These are phyloP conservation scores for Pseudocohnilembus persalinus DNA, from an alignment of 169 alveolate genomes.

Conservation along the genomic window DNA sequence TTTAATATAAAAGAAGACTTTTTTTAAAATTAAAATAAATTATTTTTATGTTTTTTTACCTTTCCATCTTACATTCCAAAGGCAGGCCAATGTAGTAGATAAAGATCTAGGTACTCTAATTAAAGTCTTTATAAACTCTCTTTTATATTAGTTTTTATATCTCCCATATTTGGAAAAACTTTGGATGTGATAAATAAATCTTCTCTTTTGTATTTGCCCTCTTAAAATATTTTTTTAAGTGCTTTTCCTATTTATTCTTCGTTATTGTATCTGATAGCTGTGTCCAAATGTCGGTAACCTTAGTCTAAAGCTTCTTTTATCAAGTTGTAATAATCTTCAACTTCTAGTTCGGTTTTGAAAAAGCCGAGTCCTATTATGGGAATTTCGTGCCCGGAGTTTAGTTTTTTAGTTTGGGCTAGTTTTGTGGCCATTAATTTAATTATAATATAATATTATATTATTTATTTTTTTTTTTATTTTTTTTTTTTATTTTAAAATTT, in stretches of 20 bases:
- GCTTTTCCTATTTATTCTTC: slow-evolving; percentile 81
- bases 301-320: background rate
- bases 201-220: slow-evolving; percentile 71
- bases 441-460: too few species aligned
- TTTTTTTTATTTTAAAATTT: too few species aligned
- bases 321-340: background rate
- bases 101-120: slow-evolving; percentile 62
- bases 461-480: too few species aligned
- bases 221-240: slow-evolving; percentile 52
- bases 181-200: slow-evolving; percentile 73
- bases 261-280: slow-evolving; percentile 66
- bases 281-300: slow-evolving; percentile 73
- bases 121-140: slow-evolving; percentile 41
- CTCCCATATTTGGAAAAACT: slow-evolving; percentile 48
- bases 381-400: background rate
- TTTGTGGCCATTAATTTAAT: too few species aligned
- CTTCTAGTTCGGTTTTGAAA: background rate
- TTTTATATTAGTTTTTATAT: slow-evolving; percentile 47
- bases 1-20: slow-evolving; percentile 25
- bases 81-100: slow-evolving; percentile 76
- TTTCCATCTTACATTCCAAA: slow-evolving; percentile 35
- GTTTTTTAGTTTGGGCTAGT: background rate
- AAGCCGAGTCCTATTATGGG: background rate
- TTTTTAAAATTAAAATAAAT: too few species aligned
- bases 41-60: too few species aligned